phyloP scores from a whole-genome alignment of 805 yeast genomes.

The Monosporozyma aquatica region DNA sequence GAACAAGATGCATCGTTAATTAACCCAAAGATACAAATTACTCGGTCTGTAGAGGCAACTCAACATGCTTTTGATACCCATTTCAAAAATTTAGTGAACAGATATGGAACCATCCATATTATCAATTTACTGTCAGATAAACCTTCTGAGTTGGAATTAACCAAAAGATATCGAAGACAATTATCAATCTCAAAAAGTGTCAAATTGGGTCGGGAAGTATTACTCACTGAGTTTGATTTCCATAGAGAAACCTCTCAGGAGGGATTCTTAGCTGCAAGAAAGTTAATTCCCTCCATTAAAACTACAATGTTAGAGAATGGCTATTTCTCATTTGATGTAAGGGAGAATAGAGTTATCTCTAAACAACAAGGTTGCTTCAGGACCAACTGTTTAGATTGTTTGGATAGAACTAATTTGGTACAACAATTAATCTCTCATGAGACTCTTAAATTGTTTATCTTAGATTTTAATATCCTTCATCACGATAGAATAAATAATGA shows the following conservation, averaged over 20 bases:
- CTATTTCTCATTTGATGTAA: conserved; percentile 65
- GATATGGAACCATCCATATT: conserved; percentile 80
- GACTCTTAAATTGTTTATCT: conserved; percentile 48
- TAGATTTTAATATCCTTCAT: conserved; percentile 31
- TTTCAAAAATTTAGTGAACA: conserved; percentile 55
- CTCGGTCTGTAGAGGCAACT: conserved; percentile 84
- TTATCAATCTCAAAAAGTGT: conserved; percentile 34
- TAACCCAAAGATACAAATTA: conserved; percentile 78
- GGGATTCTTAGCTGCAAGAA: conserved; percentile 75
- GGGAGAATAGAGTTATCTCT: conserved; percentile 42
- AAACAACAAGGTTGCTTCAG: conserved; percentile 88
- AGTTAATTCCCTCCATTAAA: conserved; percentile 52
- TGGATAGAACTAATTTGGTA: conserved; percentile 85
- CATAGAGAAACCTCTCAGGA: conserved; percentile 85
- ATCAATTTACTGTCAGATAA: conserved; percentile 77
- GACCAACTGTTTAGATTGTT: conserved; percentile 87
- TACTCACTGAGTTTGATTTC: conserved; percentile 81
- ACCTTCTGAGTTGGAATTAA: conserved; percentile 63
- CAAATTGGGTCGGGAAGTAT: conserved; percentile 29
- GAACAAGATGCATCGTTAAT: conserved; percentile 89
- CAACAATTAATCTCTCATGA: conserved; percentile 73
- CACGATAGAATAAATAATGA: conserved; percentile 23
- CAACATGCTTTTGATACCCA: conserved; percentile 84
- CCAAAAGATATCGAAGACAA: conserved; percentile 56
- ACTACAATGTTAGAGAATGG: conserved; percentile 69